Evolutionary conservation across 2,329 filamentous ascomycete species (phyloP), one percentile per base, ranked within the genome.

Genomic region (Cordyceps fumosorosea): DNA sequence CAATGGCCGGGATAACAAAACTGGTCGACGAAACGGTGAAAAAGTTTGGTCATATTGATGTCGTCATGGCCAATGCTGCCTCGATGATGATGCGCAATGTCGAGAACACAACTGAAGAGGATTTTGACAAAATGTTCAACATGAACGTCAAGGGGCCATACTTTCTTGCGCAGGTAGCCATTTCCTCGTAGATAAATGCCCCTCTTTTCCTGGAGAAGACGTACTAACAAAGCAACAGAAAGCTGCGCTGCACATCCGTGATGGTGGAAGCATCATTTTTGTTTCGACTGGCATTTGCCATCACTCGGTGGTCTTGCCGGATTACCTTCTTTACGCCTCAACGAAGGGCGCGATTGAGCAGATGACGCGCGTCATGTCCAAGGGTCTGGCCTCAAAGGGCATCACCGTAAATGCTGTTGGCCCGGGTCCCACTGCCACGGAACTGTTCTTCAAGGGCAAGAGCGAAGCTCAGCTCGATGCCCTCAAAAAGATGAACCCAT

Each of bases 261-360:
- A 70, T 0, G 81, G 80, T 2, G 76, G 76, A 0, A 75, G 76
- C n/a, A 74, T 85, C 58, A 74, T 85, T 64, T 75, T 86, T 63
- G 73, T 85, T 64, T 82, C 80, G 3, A 82, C 81, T 0, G 70
- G 71, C 20, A 64, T 75, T 50, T 74, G 70, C 45, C 67, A 66
- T 16, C 67, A 71, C 3, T 77, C 75, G 1, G 72, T 69, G 3
- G 73, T 84, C 1, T 60, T 73, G 29, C 75, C 80, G 0, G 65
- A 68, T 0, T 83, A 84, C 65, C 72, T 81, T 18, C 74, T 84
- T 10, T 87, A 87, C 69, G 75, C 75, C 11, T 73, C 78, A 0
- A 83, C 80, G 50, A 87, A 87, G 68, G 84, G 82, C 54, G 81
- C 84, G 10, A 77, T 87, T 47, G 83, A 87, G 69, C 81, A 85